A percentile compares a stretch with the other conserved stretches of the same genome.
Conservation (phyloP, 495 filamentous ascomycete species). For the Penicillium daleae region DNA sequence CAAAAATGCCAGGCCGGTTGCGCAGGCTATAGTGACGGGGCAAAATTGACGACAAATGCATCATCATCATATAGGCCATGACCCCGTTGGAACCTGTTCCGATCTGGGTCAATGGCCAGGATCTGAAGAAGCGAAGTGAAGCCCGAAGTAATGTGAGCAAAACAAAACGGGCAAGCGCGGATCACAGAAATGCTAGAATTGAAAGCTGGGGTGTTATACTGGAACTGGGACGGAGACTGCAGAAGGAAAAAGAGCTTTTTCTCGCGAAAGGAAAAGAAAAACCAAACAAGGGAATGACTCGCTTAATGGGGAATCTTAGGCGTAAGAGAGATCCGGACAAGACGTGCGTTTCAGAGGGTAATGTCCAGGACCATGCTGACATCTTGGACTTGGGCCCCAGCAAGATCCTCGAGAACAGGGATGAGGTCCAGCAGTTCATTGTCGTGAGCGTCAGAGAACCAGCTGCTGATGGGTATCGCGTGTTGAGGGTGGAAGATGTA, state of each 20-base stretch:
- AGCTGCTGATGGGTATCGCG: conserved; percentile 98
- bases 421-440: conserved; percentile 98
- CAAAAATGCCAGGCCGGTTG: conserved; percentile 18
- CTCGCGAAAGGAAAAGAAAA: conserved; percentile 20
- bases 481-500: conserved; percentile 99
- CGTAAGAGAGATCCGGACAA: conserved; percentile 37
- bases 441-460: conserved; percentile 99
- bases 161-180: neutral
- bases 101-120: conserved; percentile 16
- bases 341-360: conserved; percentile 61
- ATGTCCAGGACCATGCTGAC: conserved; percentile 98
- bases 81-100: conserved; percentile 32
- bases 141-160: conserved; percentile 12
- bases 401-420: conserved; percentile 96
- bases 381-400: conserved; percentile 82
- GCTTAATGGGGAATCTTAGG: conserved; percentile 40
- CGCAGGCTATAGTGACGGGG: neutral
- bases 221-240: neutral
- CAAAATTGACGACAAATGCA: conserved; percentile 24
- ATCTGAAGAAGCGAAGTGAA: conserved; percentile 24
- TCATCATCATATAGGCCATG: conserved; percentile 25
- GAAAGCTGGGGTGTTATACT: neutral
- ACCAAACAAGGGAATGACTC: conserved; percentile 27
- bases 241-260: conserved; percentile 28
- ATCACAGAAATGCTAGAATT: conserved; percentile 29